Evolutionary conservation across 305 asterid species (phyloP).

Genomic region (Plantago coronopus): DNA sequence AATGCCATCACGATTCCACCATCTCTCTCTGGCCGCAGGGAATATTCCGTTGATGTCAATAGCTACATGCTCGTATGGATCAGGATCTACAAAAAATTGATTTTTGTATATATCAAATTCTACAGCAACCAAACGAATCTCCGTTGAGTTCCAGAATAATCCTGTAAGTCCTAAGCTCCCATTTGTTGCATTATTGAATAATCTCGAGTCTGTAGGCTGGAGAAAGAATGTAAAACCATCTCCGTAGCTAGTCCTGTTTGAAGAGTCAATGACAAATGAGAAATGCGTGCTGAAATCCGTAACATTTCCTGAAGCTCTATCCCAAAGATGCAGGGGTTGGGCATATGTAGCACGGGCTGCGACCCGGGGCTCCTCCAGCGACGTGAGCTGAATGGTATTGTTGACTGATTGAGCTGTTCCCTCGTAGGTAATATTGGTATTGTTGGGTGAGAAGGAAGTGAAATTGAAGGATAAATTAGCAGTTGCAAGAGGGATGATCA

Average conservation of each 20-base stretch:
- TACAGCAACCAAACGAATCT: slow-evolving; percentile 20
- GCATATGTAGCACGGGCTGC: slow-evolving; percentile 28
- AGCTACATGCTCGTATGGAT: slow-evolving; percentile 22
- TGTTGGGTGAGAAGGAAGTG: not conserved
- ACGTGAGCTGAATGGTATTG: slow-evolving; percentile 23
- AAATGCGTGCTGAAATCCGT: slow-evolving; percentile 26
- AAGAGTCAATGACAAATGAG: slow-evolving; percentile 22
- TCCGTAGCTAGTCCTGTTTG: not conserved
- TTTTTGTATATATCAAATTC: slow-evolving; percentile 26
- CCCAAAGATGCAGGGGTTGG: slow-evolving; percentile 30
- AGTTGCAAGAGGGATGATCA: not conserved
- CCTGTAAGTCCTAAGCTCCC: slow-evolving; percentile 22
- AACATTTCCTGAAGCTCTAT: slow-evolving; percentile 21
- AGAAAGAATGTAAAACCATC: slow-evolving; percentile 29
- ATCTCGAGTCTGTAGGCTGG: slow-evolving; percentile 4
- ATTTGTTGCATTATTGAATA: not conserved
- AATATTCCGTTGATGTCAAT: slow-evolving; percentile 25
- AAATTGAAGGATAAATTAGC: not conserved
- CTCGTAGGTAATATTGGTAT: not conserved
- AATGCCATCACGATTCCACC: slow-evolving; percentile 22
- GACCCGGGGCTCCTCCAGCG: not conserved
- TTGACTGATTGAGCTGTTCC: not conserved
- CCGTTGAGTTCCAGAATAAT: not conserved
- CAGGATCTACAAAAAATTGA: slow-evolving; percentile 18
- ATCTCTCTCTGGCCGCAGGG: slow-evolving; percentile 9